A percentile compares a stretch with the other conserved stretches of the same genome.
Conservation (phyloP, 1,139 yeast species). For the Candida gigantensis region DNA sequence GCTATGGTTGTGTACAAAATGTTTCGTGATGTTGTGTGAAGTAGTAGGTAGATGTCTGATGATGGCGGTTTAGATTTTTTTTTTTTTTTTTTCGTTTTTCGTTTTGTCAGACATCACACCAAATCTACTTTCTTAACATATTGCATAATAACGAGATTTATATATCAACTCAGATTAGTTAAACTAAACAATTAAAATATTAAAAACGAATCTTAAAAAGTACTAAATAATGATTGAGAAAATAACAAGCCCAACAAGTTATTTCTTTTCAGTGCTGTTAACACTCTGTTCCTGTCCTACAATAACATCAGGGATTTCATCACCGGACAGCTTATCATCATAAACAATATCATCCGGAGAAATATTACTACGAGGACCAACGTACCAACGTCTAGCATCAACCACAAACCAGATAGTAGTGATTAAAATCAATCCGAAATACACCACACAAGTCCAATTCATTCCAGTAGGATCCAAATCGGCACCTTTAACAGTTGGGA, state of each 20-base stretch:
- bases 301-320: slow-evolving; percentile 12
- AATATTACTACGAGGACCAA: slow-evolving; percentile 67
- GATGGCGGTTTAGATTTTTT: background rate
- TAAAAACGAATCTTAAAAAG: too few relatives aligned
- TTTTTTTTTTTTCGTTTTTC: background rate
- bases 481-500: slow-evolving; percentile 59
- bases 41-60: too few relatives aligned
- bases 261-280: slow-evolving; percentile 10
- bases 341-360: slow-evolving; percentile 34
- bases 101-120: too few relatives aligned
- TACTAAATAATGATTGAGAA: too few relatives aligned
- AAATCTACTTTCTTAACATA: too few relatives aligned
- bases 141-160: too few relatives aligned
- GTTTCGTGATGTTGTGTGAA: background rate
- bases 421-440: slow-evolving; percentile 62
- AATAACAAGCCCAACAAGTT: too few relatives aligned
- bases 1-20: background rate
- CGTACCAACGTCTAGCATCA: slow-evolving; percentile 65
- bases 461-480: slow-evolving; percentile 47
- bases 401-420: slow-evolving; percentile 53
- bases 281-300: slow-evolving; percentile 10
- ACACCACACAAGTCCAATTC: slow-evolving; percentile 76
- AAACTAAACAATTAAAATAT: too few relatives aligned
- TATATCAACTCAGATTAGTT: too few relatives aligned
- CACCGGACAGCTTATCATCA: slow-evolving; percentile 13